Evolutionary conservation across 345 rosid species (phyloP).

Genomic region (Brassica rapa): DNA sequence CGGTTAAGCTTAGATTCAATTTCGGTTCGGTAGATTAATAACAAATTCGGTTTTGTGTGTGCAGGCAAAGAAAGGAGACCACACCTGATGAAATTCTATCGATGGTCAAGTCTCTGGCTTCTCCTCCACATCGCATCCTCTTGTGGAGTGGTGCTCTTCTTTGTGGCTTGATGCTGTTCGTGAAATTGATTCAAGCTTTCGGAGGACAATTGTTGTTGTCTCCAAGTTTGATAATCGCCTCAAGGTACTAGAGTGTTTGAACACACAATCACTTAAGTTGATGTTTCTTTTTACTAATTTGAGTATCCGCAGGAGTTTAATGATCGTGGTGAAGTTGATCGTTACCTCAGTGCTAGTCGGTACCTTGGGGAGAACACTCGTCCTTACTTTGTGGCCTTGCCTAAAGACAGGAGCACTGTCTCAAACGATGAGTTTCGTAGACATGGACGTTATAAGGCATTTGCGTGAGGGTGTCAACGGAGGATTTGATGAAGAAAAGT

Average conservation of each 20-base stretch:
- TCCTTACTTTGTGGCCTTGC: constrained; percentile 87
- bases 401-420: constrained; percentile 74
- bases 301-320: constrained; percentile 63
- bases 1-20: neutral
- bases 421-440: constrained; percentile 90
- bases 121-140: constrained; percentile 93
- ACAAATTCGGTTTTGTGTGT: neutral
- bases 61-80: constrained; percentile 88
- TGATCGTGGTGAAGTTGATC: constrained; percentile 87
- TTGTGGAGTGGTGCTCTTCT: constrained; percentile 98
- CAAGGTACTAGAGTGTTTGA: constrained; percentile 52
- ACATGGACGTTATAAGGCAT: constrained; percentile 60
- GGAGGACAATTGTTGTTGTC: constrained; percentile 83
- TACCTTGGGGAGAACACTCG: constrained; percentile 89
- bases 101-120: constrained; percentile 89
- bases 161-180: constrained; percentile 91
- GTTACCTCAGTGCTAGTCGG: constrained; percentile 91
- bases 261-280: neutral
- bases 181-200: constrained; percentile 86
- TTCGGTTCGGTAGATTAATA: neutral
- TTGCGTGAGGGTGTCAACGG: constrained; percentile 80
- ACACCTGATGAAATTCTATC: constrained; percentile 91
- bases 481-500: constrained; percentile 95
- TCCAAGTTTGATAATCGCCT: constrained; percentile 98
- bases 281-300: neutral